Base-by-base conservation (phyloP, 2,329 filamentous ascomycete species). In the Apiospora saccharicola region DNA sequence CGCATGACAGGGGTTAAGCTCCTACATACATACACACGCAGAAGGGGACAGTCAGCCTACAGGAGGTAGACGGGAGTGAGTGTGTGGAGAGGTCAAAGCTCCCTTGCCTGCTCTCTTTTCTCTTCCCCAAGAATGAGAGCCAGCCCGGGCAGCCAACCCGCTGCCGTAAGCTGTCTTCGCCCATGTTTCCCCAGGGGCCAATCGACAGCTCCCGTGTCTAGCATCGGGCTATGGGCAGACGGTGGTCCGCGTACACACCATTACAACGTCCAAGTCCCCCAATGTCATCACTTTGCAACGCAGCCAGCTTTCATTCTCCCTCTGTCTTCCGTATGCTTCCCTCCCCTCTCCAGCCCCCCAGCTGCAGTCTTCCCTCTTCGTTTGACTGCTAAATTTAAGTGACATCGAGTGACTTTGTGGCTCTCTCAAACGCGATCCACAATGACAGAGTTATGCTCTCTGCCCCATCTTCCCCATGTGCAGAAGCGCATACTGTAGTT, bases 341-440 rank as follows among this genome's bases (percentile, higher is more conserved):
- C 68, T 53, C 61, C 64, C 57, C 67, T 44, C 46, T 49, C 46
- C 41, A 43, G 26, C 64, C 74, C 74, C 72, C 73, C 74, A 74
- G 72, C 73, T 71, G 57, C 72, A 68, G 75, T 73, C 73, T 75
- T 77, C 73, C 70, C 72, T 72, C 70, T 71, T 76, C 75, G 70
- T 73, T 76, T 72, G 74, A 74, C 78, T 78, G 76, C 75, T 73
- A 74, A 72, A 71, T 74, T 71, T 72, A 74, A 76, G 73, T 69
- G 72, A 37, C 71, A 70, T 69, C 70, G 47, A 78, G 75, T 77
- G 76, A 76, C 74, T 72, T 70, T 74, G 70, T 67, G 71, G 70
- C 69, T 67, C 73, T 71, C 71, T 72, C 57, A 70, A 73, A 70
- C 70, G n/a, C 37, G 57, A 64, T 68, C 71, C 71, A 69, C 69